Evolutionary conservation across 495 filamentous ascomycete species (phyloP), one percentile per base, ranked within the genome.

Genomic region (Polyplosphaeria fusca): DNA sequence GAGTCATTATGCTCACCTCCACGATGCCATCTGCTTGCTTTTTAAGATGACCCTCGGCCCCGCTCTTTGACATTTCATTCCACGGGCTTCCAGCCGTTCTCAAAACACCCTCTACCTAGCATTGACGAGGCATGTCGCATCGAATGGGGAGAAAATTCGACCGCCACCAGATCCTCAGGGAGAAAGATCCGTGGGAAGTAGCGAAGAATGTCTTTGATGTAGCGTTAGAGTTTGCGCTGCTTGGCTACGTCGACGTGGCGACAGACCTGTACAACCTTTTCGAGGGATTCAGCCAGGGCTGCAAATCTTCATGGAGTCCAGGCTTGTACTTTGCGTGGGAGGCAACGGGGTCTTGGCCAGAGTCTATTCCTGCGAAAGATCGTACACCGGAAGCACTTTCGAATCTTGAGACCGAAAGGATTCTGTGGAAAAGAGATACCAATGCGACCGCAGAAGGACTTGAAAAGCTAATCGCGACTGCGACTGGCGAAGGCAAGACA

Each of bases 301-400:
- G 61, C 41, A 60, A 56, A 44, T 18, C 44, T 3, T 55, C 51
- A 35, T 64, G 61, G 61, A 64, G 61, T 27, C 61, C 61, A n/a
- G 61, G 55, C 9, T 27, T 64, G 16, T 60, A 56, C 46, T 64
- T 64, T 41, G 61, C 61, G 4, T 64, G 61, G 61, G 61, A 64
- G 24, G 61, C 61, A 3, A 56, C 56, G 0, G 56, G 52, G 5
- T 38, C 39, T 25, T 64, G 55, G 55, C 61, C 56, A 7, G 45
- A 55, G 22, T 52, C 40, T 1, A 60, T 64, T 18, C 50, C 61
- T 19, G 38, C 50, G 24, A 35, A 52, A 19, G 51, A 60, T 11
- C 61, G 55, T 19, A 55, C 55, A 18, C 28, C 39, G 26, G 56
- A 60, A 25, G 32, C 35, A 20, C 16, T 64, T 16, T 9, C 26